These are phyloP conservation scores for Allomyces arbusculus DNA, from an alignment of 192 early-diverging fungal genomes.

Conservation along the genomic window DNA sequence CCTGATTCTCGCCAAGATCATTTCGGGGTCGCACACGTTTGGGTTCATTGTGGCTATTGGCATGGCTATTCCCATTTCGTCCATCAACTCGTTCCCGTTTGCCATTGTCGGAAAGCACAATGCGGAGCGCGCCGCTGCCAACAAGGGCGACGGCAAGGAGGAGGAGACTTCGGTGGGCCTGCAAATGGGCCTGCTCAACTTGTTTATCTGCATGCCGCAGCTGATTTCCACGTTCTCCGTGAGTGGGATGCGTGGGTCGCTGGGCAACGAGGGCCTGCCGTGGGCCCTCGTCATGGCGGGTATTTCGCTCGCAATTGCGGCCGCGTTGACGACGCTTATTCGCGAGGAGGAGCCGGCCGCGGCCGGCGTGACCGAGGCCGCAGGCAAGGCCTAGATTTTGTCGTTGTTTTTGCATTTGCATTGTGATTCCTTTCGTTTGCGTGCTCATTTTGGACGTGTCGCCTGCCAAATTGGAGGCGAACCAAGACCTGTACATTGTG, in stretches of 20 bases:
- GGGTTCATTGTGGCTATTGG: slow-evolving; percentile 2
- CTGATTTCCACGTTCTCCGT: not conserved
- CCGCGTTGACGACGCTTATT: not conserved
- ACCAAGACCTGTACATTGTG: too few species aligned
- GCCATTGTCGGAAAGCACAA: slow-evolving; percentile 10
- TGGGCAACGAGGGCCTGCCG: not conserved
- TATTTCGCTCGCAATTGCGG: not conserved
- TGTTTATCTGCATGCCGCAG: not conserved
- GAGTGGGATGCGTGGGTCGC: not conserved
- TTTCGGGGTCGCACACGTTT: not conserved
- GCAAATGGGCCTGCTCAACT: not conserved
- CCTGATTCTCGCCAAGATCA: slow-evolving; percentile 5
- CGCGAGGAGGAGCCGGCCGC: not conserved
- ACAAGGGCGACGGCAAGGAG: not conserved
- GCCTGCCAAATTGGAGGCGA: too few species aligned
- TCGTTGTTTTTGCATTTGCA: too few species aligned
- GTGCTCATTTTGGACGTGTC: too few species aligned
- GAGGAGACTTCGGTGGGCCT: not conserved
- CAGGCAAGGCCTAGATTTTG: too few species aligned
- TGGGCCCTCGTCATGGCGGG: slow-evolving; percentile 1
- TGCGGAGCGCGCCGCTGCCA: not conserved
- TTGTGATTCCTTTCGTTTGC: too few species aligned
- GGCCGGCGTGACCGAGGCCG: too few species aligned
- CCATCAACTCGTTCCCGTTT: slow-evolving; percentile 11
- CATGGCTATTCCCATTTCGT: slow-evolving; percentile 4